These are phyloP conservation scores for Yamadazyma buinensis DNA, from an alignment of 1,139 yeast species.

Conservation along the genomic window DNA sequence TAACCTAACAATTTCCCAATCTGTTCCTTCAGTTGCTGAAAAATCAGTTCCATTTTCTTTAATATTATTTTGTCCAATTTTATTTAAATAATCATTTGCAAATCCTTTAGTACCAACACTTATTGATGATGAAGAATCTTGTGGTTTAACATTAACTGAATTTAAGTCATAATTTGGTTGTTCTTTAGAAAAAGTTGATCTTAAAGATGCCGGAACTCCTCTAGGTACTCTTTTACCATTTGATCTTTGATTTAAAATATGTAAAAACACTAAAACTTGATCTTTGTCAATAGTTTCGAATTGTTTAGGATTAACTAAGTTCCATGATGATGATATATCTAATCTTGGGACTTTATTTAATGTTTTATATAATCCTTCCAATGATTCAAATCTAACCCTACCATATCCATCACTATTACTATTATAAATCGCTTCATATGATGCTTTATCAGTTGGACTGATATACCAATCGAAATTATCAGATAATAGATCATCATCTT, in stretches of 20 bases:
- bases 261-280: slow-evolving; percentile 84
- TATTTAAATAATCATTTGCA: slow-evolving; percentile 38
- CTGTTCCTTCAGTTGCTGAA: slow-evolving; percentile 68
- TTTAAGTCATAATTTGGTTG: slow-evolving; percentile 71
- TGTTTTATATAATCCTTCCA: slow-evolving; percentile 65
- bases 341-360: slow-evolving; percentile 72
- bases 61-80: slow-evolving; percentile 47
- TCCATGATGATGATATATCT: slow-evolving; percentile 94
- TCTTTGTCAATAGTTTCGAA: slow-evolving; percentile 89
- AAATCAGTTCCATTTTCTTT: slow-evolving; percentile 69
- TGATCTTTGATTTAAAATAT: slow-evolving; percentile 85
- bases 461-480: slow-evolving; percentile 94
- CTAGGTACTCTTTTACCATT: slow-evolving; percentile 86
- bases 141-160: slow-evolving; percentile 9
- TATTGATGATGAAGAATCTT: slow-evolving; percentile 4
- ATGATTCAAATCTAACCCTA: slow-evolving; percentile 71
- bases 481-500: slow-evolving; percentile 51
- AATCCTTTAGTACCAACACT: slow-evolving; percentile 25
- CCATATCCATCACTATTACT: slow-evolving; percentile 78
- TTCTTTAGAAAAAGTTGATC: slow-evolving; percentile 89
- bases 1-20: slow-evolving; percentile 84
- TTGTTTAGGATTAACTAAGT: slow-evolving; percentile 85
- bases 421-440: slow-evolving; percentile 76
- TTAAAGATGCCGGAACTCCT: slow-evolving; percentile 88
- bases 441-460: slow-evolving; percentile 76